These are phyloP conservation scores for Onygena corvina DNA, from an alignment of 2,329 filamentous ascomycete species.

Conservation along the genomic window DNA sequence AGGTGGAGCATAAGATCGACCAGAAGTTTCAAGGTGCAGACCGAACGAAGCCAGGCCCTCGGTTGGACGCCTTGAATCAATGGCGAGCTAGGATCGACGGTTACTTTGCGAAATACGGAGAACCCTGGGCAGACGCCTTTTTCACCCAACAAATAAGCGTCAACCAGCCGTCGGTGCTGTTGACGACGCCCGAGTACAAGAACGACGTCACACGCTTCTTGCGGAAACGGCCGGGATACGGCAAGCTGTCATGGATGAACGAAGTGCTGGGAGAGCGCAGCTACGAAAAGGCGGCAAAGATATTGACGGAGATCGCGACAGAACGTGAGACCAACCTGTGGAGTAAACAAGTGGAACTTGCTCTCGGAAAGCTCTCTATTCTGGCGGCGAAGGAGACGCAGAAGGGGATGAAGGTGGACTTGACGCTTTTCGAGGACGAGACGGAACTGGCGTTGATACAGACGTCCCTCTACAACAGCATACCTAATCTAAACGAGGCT, in stretches of 20 bases:
- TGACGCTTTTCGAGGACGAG: constrained; percentile 48
- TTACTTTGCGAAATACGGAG: constrained; percentile 42
- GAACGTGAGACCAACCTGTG: constrained; percentile 67
- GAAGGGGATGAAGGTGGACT: constrained; percentile 27
- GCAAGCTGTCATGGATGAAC: constrained; percentile 88
- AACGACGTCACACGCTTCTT: constrained; percentile 67
- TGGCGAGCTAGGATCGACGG: constrained; percentile 26
- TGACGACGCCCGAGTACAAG: constrained; percentile 59
- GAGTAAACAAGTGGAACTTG: constrained; percentile 88
- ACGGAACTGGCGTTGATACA: constrained; percentile 66
- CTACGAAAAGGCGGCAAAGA: constrained; percentile 58
- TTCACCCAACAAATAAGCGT: constrained; percentile 65
- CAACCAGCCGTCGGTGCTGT: constrained; percentile 53
- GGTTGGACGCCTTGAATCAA: constrained; percentile 23
- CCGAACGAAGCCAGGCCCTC: constrained; percentile 19
- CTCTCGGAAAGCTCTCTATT: constrained; percentile 69
- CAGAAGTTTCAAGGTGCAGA: constrained; percentile 16
- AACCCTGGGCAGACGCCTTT: constrained; percentile 51
- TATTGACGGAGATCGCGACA: constrained; percentile 57
- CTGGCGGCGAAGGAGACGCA: constrained; percentile 48
- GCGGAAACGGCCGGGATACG: constrained; percentile 56
- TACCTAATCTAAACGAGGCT: constrained; percentile 57
- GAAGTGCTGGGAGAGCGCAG: constrained; percentile 68
- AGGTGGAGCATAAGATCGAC: constrained; percentile 31
- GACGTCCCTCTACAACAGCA: constrained; percentile 58